Evolutionary conservation across 2,329 filamentous ascomycete species (phyloP), one percentile per base, ranked within the genome.

Genomic region (Stagonosporopsis cucurbitacearum): DNA sequence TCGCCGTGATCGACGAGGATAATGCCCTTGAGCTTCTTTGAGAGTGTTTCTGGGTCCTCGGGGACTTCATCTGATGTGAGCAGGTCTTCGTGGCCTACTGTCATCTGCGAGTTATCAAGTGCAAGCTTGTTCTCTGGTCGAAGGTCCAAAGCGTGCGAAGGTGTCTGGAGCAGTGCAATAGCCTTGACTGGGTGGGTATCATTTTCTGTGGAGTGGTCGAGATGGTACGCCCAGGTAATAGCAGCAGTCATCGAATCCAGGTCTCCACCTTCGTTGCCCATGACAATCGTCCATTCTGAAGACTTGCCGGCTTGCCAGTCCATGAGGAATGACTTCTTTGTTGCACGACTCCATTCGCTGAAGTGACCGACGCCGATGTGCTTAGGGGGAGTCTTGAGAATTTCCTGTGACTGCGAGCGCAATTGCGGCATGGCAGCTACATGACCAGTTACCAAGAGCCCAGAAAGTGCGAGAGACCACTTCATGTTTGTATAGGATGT

Each of bases 51-150:
- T 1, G 78, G 76, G 41, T 79, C 76, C 58, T 80, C 78, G 12
- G 79, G 79, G 3, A 81, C 69, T 63, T 81, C 79, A 57, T 81
- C 77, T n/a, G 78, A 71, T 7, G 78, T 81, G 33, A 81, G 68
- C 1, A 81, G 64, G 56, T 81, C 79, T 42, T 78, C 75, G 53
- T 81, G 79, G 0, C 77, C 78, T 3, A 71, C 69, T 37, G 76
- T 80, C 79, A 81, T 81, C 60, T 75, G 71, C 7, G 78, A 77
- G 46, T 79, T 79, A 43, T 73, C 65, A 54, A 81, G 65, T 6
- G 79, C 79, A 13, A 80, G 49, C 60, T 79, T 76, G 60, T 81
- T 81, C 69, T 81, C 79, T 1, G 79, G 79, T 4, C 79, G 70
- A n/a, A 81, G 67, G 50, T 81, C 79, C 20, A 81, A 67, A 1